Percentiles rank a stretch among this genome's conserved stretches.
Evolutionary conservation across 176 grass and related monocot genomes (phyloP).

Genomic region (Phragmites australis): DNA sequence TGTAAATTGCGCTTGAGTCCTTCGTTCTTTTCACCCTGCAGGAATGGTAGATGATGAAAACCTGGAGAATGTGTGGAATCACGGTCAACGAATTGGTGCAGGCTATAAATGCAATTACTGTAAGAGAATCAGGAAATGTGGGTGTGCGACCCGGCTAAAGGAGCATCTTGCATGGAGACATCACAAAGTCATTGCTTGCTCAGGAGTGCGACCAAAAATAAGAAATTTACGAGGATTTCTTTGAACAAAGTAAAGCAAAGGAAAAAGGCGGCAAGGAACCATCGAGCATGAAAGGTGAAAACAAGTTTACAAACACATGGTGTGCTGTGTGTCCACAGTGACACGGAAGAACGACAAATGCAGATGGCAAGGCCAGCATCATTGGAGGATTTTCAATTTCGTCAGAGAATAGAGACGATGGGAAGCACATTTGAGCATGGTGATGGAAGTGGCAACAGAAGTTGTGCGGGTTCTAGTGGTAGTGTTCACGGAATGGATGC

Average conservation of each 20-base stretch:
- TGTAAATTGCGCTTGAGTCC: neutral
- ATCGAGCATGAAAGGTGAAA: neutral
- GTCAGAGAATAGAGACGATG: neutral
- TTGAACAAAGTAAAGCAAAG: neutral
- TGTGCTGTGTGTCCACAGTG: neutral
- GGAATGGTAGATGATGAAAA: neutral
- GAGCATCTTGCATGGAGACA: neutral
- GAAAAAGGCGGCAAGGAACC: neutral
- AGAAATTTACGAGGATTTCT: neutral
- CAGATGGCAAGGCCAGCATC: neutral
- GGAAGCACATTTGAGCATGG: neutral
- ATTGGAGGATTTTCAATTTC: neutral
- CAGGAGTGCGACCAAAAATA: neutral
- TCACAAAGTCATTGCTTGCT: neutral
- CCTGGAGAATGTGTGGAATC: neutral
- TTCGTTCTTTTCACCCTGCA: slow-evolving; percentile 11
- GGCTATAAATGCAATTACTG: neutral
- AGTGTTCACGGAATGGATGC: too few relatives aligned
- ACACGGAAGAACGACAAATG: neutral
- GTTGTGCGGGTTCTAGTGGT: too few relatives aligned
- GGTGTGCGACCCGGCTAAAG: neutral
- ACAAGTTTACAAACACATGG: neutral
- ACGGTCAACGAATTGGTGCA: neutral
- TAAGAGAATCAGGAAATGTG: neutral
- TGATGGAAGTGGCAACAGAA: neutral